Evolutionary conservation across 2,329 filamentous ascomycete genomes (phyloP), one percentile per base, ranked within the genome.

Genomic region (Exophiala viscosa): DNA sequence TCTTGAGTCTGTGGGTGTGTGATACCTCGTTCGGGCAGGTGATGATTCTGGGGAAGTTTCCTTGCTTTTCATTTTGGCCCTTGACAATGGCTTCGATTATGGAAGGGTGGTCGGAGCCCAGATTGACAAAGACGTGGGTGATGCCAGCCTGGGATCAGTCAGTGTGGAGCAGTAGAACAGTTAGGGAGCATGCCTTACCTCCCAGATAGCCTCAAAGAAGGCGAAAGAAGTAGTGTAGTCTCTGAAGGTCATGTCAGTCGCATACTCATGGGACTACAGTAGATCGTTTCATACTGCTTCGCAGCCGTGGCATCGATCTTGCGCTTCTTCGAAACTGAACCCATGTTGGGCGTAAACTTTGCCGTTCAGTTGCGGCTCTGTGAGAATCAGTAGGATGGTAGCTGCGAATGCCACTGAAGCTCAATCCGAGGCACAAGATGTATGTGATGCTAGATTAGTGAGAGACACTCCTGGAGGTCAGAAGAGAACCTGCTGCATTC

Each of bases 71-170:
- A 51, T 81, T 81, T 63, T 88, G 83, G 15, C 85, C 86, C 65
- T 87, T 87, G 58, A 88, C 84, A 69, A 91, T 89, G 9, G 87
- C 88, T 69, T 91, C 87, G 33, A 91, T 83, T 65, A 91, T 88
- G 17, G 83, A 84, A 1, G 87, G 87, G 64, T 91, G 77, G 49
- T 80, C 77, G 2, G 75, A 78, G n/a, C 77, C 77, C 6, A 79
- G 63, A 52, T 80, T 79, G 40, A 78, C 77, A 45, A 80, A 80
- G 51, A 76, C 71, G 67, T 78, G 71, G 31, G 69, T 74, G 44
- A 79, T 71, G 38, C 76, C 76, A 5, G 75, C 74, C 73, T 76
- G 40, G 4, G 32, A 39, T 35, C 34, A 43, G 45, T 61, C 46
- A 57, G 39, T 47, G 10, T 15, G 18, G 23, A 14, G 34, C n/a